phyloP scores from a whole-genome alignment of 371 early-diverging fungal genomes.

The Rhizopus sp. region DNA sequence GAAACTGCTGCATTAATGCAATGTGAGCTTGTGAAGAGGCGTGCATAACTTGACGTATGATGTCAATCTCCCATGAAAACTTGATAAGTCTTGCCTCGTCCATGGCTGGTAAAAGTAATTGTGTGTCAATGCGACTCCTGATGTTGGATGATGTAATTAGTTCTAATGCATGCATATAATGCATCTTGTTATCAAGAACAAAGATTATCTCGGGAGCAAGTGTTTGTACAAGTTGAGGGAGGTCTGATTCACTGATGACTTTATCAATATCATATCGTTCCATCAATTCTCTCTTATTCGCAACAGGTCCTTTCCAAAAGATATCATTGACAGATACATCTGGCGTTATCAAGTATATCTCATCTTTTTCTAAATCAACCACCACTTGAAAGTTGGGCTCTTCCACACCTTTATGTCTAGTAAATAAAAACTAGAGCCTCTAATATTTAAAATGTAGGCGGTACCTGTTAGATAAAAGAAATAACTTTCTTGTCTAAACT shows the following conservation, averaged over 20 bases:
- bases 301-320: constrained; percentile 51
- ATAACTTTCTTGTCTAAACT: constrained; percentile 58
- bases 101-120: constrained; percentile 28
- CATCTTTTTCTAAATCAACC: constrained; percentile 35
- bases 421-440: background rate
- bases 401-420: constrained; percentile 31
- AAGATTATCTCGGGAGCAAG: constrained; percentile 29
- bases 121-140: constrained; percentile 9
- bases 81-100: constrained; percentile 53
- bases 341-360: constrained; percentile 46
- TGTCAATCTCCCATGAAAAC: constrained; percentile 51
- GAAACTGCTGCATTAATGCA: constrained; percentile 42
- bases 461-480: constrained; percentile 58
- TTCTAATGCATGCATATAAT: background rate
- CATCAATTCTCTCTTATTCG: constrained; percentile 26
- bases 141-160: constrained; percentile 1
- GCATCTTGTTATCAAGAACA: constrained; percentile 15
- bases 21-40: constrained; percentile 52
- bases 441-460: background rate
- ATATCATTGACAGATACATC: constrained; percentile 38
- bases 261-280: constrained; percentile 47
- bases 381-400: constrained; percentile 51
- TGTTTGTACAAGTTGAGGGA: constrained; percentile 27
- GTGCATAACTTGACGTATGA: constrained; percentile 37
- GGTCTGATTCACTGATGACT: constrained; percentile 37